These are phyloP conservation scores for Colletotrichum sp. DNA, from an alignment of 2,329 filamentous ascomycete genomes.

Conservation along the genomic window DNA sequence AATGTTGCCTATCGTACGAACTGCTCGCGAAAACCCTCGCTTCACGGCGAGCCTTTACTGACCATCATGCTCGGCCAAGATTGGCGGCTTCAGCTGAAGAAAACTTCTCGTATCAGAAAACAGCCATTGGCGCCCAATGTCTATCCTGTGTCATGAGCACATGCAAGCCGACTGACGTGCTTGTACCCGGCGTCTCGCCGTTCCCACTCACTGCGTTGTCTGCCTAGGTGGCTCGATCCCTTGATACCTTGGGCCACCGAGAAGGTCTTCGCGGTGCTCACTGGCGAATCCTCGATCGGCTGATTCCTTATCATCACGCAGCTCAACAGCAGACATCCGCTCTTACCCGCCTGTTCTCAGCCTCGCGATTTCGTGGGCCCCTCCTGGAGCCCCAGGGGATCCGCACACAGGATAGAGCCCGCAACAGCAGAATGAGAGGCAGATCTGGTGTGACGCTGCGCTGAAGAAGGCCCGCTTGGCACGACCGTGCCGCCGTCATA, in stretches of 20 bases:
- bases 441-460: conserved; percentile 14
- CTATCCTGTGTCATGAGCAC: conserved; percentile 16
- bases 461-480: conserved; percentile 17
- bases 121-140: conserved; percentile 13
- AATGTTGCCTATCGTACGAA: neutral
- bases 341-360: neutral
- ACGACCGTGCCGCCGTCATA: neutral
- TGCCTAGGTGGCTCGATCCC: conserved; percentile 4
- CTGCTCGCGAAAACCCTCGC: neutral
- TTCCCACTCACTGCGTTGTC: neutral
- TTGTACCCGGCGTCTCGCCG: conserved; percentile 9
- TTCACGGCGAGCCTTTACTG: neutral
- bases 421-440: neutral
- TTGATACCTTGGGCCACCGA: conserved; percentile 10
- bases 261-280: neutral
- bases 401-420: neutral
- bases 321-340: neutral
- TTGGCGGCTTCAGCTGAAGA: conserved; percentile 12
- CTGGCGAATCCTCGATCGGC: neutral
- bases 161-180: conserved; percentile 14
- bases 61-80: neutral
- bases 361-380: neutral
- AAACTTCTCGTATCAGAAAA: conserved; percentile 4
- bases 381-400: neutral
- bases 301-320: conserved; percentile 3